phyloP scores from a whole-genome alignment of 495 filamentous ascomycete species.

The Letharia lupina region DNA sequence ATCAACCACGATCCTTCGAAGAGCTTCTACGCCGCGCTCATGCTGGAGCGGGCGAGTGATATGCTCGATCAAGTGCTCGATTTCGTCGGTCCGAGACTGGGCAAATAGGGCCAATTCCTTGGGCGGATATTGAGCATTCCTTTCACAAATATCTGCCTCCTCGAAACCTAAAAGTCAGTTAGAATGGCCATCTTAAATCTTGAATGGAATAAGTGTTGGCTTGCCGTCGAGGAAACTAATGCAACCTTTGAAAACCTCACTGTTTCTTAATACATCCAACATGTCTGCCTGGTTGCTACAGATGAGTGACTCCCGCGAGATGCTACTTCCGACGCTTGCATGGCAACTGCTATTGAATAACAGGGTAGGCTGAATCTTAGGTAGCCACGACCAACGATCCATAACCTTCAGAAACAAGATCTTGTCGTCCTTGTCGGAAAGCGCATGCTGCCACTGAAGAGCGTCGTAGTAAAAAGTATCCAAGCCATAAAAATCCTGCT shows the following conservation, averaged over 20 bases:
- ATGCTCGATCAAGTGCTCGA: conserved; percentile 1
- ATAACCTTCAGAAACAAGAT: conserved; percentile 1
- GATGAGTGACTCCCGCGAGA: neutral
- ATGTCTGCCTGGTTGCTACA: neutral
- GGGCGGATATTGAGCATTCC: neutral
- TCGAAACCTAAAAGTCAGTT: neutral
- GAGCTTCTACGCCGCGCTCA: conserved; percentile 7
- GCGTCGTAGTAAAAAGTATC: neutral
- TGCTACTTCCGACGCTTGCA: neutral
- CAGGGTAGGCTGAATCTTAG: neutral
- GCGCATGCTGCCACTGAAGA: conserved; percentile 1
- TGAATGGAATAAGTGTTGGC: neutral
- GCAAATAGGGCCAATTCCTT: neutral
- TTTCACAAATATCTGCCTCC: conserved; percentile 1
- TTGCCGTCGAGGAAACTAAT: conserved; percentile 2
- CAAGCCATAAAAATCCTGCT: neutral
- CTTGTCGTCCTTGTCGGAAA: neutral
- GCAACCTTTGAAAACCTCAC: neutral
- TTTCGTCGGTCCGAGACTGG: neutral
- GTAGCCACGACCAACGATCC: neutral
- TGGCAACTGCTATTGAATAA: no score
- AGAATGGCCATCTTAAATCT: neutral
- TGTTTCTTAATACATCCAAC: neutral
- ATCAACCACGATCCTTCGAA: conserved; percentile 1
- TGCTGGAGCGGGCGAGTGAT: conserved; percentile 9